Conservation (phyloP, 805 yeast genomes). For the Candida stauntonica region DNA sequence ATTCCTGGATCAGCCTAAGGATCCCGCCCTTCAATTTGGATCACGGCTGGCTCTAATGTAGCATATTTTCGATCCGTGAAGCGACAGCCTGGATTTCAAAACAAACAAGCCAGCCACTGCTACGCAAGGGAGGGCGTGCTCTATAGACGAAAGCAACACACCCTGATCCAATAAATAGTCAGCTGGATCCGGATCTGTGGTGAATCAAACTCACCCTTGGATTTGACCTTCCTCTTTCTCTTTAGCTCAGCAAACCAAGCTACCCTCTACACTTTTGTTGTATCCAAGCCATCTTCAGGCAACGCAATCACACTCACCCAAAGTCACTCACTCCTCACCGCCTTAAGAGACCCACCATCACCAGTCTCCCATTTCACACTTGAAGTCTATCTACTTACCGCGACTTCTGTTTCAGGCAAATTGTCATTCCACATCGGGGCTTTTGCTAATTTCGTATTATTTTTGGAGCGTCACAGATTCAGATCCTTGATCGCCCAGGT, state of each 20-base stretch:
- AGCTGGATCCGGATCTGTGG: slow-evolving; percentile 1
- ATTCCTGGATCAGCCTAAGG: not conserved
- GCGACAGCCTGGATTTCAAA: slow-evolving; percentile 1
- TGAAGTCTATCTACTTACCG: no score
- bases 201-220: no score
- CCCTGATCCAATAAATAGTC: slow-evolving; percentile 5
- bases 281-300: no score
- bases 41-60: not conserved
- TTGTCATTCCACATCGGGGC: not conserved
- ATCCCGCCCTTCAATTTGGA: not conserved
- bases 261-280: no score
- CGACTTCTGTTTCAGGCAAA: slow-evolving; percentile 3
- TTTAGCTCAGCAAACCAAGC: no score
- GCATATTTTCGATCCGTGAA: no score
- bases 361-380: no score
- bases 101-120: not conserved
- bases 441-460: slow-evolving; percentile 4
- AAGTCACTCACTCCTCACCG: no score
- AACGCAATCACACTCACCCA: no score
- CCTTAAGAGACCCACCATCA: no score
- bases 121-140: not conserved
- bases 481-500: slow-evolving; percentile 11
- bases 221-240: no score
- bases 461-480: slow-evolving; percentile 1
- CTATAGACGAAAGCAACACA: no score